Evolutionary conservation across 2,329 filamentous ascomycete genomes (phyloP).

Genomic region (Pseudopyrenochaeta lycopersici): DNA sequence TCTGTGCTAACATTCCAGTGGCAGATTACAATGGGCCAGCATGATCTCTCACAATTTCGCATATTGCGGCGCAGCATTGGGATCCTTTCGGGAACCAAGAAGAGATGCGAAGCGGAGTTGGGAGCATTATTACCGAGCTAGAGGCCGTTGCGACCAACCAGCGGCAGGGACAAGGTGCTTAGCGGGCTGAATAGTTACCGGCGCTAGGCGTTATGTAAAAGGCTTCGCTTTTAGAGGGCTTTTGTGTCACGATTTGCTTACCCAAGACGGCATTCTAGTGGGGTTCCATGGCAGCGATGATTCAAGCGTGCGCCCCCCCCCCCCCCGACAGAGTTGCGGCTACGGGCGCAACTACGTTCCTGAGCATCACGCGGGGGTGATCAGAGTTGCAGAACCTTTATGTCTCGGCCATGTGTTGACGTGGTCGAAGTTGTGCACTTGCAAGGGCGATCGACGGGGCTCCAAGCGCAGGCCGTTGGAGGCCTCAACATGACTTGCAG

Average conservation of each 20-base stretch:
- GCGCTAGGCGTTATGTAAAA: constrained; percentile 18
- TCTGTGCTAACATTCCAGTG: neutral
- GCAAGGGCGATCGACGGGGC: neutral
- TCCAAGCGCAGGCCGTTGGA: neutral
- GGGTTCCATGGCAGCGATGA: neutral
- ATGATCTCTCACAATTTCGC: too few species aligned
- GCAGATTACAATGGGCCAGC: too few species aligned
- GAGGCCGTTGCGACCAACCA: constrained; percentile 15
- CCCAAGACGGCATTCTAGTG: neutral
- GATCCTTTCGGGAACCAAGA: neutral
- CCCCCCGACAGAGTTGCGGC: neutral
- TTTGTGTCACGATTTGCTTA: constrained; percentile 6
- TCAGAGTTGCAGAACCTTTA: neutral
- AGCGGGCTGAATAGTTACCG: constrained; percentile 24
- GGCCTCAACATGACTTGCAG: neutral
- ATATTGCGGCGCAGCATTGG: neutral
- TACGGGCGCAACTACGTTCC: neutral
- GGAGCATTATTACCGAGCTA: constrained; percentile 10
- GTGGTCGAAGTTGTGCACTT: neutral
- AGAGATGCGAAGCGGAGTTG: neutral
- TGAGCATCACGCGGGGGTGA: neutral
- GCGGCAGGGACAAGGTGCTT: constrained; percentile 18
- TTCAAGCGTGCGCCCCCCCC: too few species aligned
- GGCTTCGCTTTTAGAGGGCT: constrained; percentile 18
- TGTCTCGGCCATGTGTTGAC: neutral